A percentile compares a stretch with the other conserved stretches of the same genome.
Evolutionary conservation across 2,329 filamentous ascomycete genomes (phyloP).

Genomic region (Calonectria honghensis): DNA sequence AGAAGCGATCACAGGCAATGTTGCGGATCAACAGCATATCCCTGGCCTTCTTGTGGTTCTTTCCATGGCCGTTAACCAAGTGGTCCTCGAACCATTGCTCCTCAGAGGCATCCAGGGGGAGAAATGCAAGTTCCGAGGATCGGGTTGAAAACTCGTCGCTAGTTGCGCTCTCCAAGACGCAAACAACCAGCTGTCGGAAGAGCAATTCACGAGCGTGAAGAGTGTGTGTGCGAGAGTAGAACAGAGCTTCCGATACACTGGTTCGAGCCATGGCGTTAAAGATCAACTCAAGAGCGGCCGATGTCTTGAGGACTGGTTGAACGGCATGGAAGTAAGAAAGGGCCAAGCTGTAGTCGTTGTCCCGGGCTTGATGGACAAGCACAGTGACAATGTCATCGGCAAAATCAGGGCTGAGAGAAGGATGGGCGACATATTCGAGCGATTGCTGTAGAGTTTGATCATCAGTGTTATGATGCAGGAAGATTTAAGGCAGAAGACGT

Average conservation of each 20-base stretch:
- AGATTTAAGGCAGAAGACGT: slow-evolving; percentile 20
- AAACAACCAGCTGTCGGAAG: slow-evolving; percentile 79
- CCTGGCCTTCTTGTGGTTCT: slow-evolving; percentile 77
- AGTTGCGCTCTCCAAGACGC: slow-evolving; percentile 69
- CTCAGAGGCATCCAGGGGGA: slow-evolving; percentile 83
- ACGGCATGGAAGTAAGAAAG: slow-evolving; percentile 87
- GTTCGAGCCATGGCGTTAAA: slow-evolving; percentile 81
- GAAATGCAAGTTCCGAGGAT: slow-evolving; percentile 81
- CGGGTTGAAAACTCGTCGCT: slow-evolving; percentile 69
- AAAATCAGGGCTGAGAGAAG: slow-evolving; percentile 86
- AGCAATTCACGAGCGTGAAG: slow-evolving; percentile 77
- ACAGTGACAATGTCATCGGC: slow-evolving; percentile 86
- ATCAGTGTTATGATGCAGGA: slow-evolving; percentile 10
- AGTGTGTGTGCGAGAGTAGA: slow-evolving; percentile 81
- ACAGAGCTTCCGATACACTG: slow-evolving; percentile 83
- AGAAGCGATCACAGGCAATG: slow-evolving; percentile 79
- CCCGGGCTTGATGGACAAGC: slow-evolving; percentile 77
- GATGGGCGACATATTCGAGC: slow-evolving; percentile 85
- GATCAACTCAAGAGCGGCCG: slow-evolving; percentile 78
- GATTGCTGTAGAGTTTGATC: slow-evolving; percentile 69
- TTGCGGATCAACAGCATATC: slow-evolving; percentile 85
- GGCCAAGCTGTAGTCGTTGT: slow-evolving; percentile 78
- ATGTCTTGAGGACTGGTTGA: slow-evolving; percentile 81
- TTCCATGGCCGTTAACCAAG: slow-evolving; percentile 79
- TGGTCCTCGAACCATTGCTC: slow-evolving; percentile 84